Base-by-base conservation (phyloP, 2,329 filamentous ascomycete genomes). In the Ascochyta viciae-villosae region DNA sequence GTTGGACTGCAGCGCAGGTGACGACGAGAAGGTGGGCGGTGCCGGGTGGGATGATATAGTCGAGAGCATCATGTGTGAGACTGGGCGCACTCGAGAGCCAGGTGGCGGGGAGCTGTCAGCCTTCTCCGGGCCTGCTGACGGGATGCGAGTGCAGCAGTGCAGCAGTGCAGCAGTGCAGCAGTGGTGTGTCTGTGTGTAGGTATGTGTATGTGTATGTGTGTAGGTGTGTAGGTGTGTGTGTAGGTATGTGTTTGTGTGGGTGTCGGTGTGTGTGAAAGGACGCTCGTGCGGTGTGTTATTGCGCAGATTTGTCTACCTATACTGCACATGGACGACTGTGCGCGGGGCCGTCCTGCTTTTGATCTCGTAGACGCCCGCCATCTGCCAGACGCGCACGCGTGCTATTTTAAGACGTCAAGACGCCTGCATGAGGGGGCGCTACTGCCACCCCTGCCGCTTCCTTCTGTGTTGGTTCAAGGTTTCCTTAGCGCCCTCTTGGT, bases 31-130 rank as follows among this genome's bases (percentile, higher is more conserved):
- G 41, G 65, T 52, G 57, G 66, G 63, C 52, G 69, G 57, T 63
- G 70, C 68, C 24, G 71, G 63, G 62, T 69, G 66, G 57, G 71
- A 68, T 60, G 73, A 71, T 64, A 74, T 64, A 39, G 70, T 67
- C 44, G 69, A 70, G 27, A 76, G 64, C 74, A 76, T 76, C 68
- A 74, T 75, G 72, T 54, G 69, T 42, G 52, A 48, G 51, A 48
- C 50, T 10, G 46, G 50, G 34, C 22, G 52, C 40, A 34, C 45
- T 38, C 26, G n/a, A 9, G 19, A 37, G 51, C 51, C 46, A 50
- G 47, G 53, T 43, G 53, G 53, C 53, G 47, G 53, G 53, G 53
- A 34, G 38, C 37, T 15, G 53, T 55, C 53, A 56, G 47, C 47
- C 53, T 50, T 47, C 47, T 27, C 34, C 27, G 52, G 39, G 52